A percentile compares a stretch with the other conserved stretches of the same genome.
phyloP scores from a whole-genome alignment of 805 yeast genomes.

The Starmerella khaoyaiensis region DNA sequence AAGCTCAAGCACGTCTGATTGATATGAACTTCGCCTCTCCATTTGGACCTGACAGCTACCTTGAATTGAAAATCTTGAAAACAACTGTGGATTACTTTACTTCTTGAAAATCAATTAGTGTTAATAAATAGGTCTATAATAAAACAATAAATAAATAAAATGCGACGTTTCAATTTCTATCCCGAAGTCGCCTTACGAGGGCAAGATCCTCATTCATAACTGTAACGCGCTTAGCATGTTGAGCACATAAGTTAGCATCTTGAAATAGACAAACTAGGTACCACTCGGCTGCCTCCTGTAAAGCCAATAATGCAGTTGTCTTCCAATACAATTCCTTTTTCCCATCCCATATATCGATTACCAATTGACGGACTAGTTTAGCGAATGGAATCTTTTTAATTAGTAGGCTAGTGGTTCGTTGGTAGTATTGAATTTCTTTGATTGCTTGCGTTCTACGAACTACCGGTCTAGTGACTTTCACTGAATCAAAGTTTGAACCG shows the following conservation, averaged over 20 bases:
- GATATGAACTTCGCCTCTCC: conserved; percentile 9
- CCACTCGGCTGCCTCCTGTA: conserved; percentile 98
- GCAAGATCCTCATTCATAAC: conserved; percentile 97
- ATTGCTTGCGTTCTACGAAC: conserved; percentile 38
- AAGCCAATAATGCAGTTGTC: conserved; percentile 92
- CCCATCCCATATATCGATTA: conserved; percentile 57
- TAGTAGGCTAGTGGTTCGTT: conserved; percentile 86
- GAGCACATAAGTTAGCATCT: conserved; percentile 97
- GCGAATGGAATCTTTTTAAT: conserved; percentile 96
- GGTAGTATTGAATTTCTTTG: conserved; percentile 96
- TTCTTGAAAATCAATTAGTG: too few relatives aligned
- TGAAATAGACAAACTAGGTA: conserved; percentile 91
- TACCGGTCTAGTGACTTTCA: conserved; percentile 1
- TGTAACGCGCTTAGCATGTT: conserved; percentile 98
- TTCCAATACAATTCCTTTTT: conserved; percentile 83
- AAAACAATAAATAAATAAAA: not conserved
- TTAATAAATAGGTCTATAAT: not conserved
- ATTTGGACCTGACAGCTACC: too few relatives aligned
- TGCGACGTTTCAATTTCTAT: not conserved
- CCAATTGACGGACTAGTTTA: conserved; percentile 90
- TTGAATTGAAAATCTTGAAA: too few relatives aligned
- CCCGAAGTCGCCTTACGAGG: conserved; percentile 88
- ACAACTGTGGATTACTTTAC: too few relatives aligned
- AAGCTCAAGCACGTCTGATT: too few relatives aligned
- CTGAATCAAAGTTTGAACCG: not conserved